phyloP scores from a whole-genome alignment of 2,329 filamentous ascomycete species.

The Alternaria triticimaculans region DNA sequence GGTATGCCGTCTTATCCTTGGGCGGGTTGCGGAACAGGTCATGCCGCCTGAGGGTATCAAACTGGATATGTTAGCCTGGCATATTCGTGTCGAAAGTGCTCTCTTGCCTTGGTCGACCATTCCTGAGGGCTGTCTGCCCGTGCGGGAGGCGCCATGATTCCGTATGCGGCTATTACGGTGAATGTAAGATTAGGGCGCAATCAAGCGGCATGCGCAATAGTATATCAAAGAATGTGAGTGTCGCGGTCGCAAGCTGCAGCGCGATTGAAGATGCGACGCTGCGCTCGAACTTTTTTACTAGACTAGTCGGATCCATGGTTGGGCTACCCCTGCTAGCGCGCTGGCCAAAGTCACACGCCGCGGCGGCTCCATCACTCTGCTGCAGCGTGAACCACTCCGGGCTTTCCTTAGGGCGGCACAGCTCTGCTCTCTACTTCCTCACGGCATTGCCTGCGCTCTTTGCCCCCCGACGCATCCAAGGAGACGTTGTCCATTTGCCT shows the following conservation, averaged over 20 bases:
- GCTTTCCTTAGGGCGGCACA: slow-evolving; percentile 39
- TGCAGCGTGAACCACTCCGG: slow-evolving; percentile 28
- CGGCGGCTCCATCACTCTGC: slow-evolving; percentile 27
- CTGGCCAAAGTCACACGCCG: slow-evolving; percentile 23
- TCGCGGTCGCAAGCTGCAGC: slow-evolving; percentile 5
- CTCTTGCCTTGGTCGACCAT: slow-evolving; percentile 74
- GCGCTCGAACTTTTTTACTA: slow-evolving; percentile 17
- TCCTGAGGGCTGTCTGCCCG: slow-evolving; percentile 55
- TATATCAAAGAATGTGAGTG: not conserved
- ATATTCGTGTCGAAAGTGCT: not conserved
- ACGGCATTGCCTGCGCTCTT: slow-evolving; percentile 23
- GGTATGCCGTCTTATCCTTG: slow-evolving; percentile 85
- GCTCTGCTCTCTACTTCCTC: slow-evolving; percentile 25
- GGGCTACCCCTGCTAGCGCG: slow-evolving; percentile 21
- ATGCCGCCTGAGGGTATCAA: slow-evolving; percentile 84
- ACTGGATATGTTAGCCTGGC: slow-evolving; percentile 48
- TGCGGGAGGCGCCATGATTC: slow-evolving; percentile 40
- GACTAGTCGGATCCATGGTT: slow-evolving; percentile 13
- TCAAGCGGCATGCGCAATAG: slow-evolving; percentile 1
- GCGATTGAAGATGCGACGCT: slow-evolving; percentile 11
- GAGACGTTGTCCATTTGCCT: slow-evolving; percentile 29
- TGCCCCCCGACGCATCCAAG: slow-evolving; percentile 26
- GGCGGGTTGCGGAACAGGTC: slow-evolving; percentile 89
- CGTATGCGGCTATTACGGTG: not conserved
- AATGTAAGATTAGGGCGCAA: slow-evolving; percentile 2